Evolutionary conservation across 148 eudicot species (phyloP), one percentile per base, ranked within the genome.

Genomic region (Oxyria digyna): DNA sequence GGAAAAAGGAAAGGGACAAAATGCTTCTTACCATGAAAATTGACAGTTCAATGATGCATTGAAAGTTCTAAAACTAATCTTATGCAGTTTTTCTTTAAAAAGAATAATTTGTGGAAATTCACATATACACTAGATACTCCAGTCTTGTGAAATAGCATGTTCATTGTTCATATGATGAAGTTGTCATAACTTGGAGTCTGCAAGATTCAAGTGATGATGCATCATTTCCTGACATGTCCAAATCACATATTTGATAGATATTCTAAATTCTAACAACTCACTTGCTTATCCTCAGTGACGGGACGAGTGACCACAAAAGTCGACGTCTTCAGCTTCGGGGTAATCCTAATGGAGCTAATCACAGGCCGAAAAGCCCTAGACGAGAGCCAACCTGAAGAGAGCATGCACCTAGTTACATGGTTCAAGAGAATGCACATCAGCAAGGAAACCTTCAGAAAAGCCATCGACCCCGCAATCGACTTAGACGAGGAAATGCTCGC

Each of bases 381-480:
- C 24, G 98, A 93, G 78, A 85, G 85, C 73, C 98, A 93, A 27
- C 96, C 98, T 0, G 96, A 93, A 68, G 98, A 93, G 71, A 89
- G 94, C 83, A 81, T 86, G 89, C 98, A 93, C 83, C 85, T 93
- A 0, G 98, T 93, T 6, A 87, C 98, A 71, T 93, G 98, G 96
- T 89, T 93, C 90, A 75, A 87, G 69, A 77, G 96, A 57, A 85
- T 89, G 91, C 91, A 93, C 78, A 78, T 89, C 43, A 89, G 83
- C 82, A 93, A 89, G 73, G 98, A 89, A 15, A 82, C 87, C 1
- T 93, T 93, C 86, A 84, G 82, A 3, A 87, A 93, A 74, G 89
- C 95, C 69, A 85, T 93, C 6, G 98, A 93, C 72, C 88, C 91
- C 24, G 68, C 87, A 20, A 74, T 93, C 3, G 89, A 87, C 79